Percentiles rank a stretch among this genome's conserved stretches.
Conservation (phyloP, 2,329 filamentous ascomycete species). For the Conoideocrella luteorostrata region DNA sequence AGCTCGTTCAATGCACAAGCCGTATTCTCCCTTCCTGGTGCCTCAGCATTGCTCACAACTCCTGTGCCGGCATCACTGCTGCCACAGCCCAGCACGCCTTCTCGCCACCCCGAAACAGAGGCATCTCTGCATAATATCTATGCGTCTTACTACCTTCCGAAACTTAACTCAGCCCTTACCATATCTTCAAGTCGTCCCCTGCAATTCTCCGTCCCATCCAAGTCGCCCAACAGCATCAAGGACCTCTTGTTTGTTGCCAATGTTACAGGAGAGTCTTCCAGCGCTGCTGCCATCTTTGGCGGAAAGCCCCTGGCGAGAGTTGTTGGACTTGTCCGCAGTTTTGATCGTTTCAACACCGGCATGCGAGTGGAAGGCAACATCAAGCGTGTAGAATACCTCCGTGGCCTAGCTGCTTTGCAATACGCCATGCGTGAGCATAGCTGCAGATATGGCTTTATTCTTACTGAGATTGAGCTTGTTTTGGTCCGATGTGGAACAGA, state of each 20-base stretch:
- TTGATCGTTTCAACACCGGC: slow-evolving; percentile 90
- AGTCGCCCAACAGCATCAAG: slow-evolving; percentile 26
- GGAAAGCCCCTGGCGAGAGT: slow-evolving; percentile 51
- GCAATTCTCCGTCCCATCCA: slow-evolving; percentile 38
- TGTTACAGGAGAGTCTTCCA: slow-evolving; percentile 49
- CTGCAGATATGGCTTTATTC: slow-evolving; percentile 91
- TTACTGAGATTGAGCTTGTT: slow-evolving; percentile 92
- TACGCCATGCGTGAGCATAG: slow-evolving; percentile 89
- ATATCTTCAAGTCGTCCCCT: slow-evolving; percentile 65
- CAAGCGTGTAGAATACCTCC: slow-evolving; percentile 83
- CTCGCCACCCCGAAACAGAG: slow-evolving; percentile 72
- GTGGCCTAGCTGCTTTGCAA: slow-evolving; percentile 79
- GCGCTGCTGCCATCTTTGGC: slow-evolving; percentile 45
- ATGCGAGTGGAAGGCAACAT: slow-evolving; percentile 83
- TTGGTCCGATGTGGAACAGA: slow-evolving; percentile 75
- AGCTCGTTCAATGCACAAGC: slow-evolving; percentile 66
- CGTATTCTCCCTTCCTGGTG: slow-evolving; percentile 66
- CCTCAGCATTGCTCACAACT: slow-evolving; percentile 66
- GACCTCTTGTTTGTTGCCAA: slow-evolving; percentile 62
- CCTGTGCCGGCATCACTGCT: slow-evolving; percentile 58
- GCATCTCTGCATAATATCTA: slow-evolving; percentile 68
- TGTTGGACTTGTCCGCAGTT: slow-evolving; percentile 83
- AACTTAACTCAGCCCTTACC: slow-evolving; percentile 77
- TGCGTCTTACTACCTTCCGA: slow-evolving; percentile 71
- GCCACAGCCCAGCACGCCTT: slow-evolving; percentile 48